Conservation (phyloP, 768 basidiomycete species). For the Psilocybe tampanensis region DNA sequence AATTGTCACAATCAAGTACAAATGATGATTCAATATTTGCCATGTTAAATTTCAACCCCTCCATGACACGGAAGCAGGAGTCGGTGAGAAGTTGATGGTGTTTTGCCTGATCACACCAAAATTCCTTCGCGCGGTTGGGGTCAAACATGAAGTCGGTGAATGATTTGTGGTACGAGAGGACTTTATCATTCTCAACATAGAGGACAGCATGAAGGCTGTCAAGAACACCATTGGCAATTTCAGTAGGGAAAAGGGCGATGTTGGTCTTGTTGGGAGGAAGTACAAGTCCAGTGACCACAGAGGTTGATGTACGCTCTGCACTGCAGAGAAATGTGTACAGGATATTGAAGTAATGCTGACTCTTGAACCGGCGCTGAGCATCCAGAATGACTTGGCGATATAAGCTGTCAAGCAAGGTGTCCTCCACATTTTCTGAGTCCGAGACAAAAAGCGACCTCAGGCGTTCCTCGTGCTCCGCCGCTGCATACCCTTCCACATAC, state of each 20-base stretch:
- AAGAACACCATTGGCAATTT: background rate
- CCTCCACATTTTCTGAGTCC: too few relatives aligned
- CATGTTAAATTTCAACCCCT: conserved; percentile 1
- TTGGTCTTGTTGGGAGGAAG: background rate
- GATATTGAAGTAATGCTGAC: background rate
- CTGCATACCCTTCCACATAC: too few relatives aligned
- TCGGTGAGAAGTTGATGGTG: background rate
- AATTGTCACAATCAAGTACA: background rate
- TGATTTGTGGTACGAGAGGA: conserved; percentile 11
- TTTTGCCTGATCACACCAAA: background rate
- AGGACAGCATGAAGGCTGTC: conserved; percentile 10
- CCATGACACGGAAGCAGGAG: background rate
- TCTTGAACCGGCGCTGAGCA: too few relatives aligned
- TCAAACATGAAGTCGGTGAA: conserved; percentile 9
- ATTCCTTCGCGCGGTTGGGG: background rate
- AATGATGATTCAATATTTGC: background rate
- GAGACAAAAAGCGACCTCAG: too few relatives aligned
- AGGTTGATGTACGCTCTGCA: background rate
- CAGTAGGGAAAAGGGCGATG: too few relatives aligned
- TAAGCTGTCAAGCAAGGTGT: background rate
- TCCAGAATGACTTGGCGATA: too few relatives aligned
- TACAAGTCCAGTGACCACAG: background rate
- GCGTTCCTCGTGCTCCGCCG: too few relatives aligned
- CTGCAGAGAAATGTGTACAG: conserved; percentile 6
- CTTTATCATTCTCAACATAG: conserved; percentile 2